Conservation (phyloP, 73 alveolate genomes). For the Tetrahymena borealis region DNA sequence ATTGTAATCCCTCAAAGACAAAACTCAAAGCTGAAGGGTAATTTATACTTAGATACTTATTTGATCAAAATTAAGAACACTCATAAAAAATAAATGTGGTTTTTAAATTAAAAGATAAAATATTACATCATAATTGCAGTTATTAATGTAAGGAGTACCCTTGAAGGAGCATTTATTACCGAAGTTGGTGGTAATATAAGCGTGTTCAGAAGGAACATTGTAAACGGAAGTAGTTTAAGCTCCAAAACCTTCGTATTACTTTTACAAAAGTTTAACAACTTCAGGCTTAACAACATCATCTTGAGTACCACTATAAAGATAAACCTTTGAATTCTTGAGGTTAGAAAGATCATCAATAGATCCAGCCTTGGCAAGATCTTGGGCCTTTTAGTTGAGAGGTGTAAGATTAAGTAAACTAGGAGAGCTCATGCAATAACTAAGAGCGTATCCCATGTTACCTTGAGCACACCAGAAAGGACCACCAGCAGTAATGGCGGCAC, state of each 20-base stretch:
- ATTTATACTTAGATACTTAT: too few relatives aligned
- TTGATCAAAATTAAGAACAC: too few relatives aligned
- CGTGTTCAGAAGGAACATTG: conserved; percentile 36
- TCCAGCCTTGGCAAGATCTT: conserved; percentile 5
- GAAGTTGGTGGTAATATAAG: conserved; percentile 42
- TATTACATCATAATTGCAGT: conserved; percentile 42
- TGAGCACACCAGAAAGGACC: conserved; percentile 58
- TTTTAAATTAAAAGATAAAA: background rate
- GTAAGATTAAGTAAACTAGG: conserved; percentile 4
- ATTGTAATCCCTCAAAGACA: too few relatives aligned
- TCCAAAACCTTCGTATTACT: conserved; percentile 10
- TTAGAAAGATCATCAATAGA: conserved; percentile 2
- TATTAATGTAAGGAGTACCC: conserved; percentile 44
- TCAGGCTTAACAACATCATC: conserved; percentile 24
- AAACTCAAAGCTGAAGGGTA: too few relatives aligned
- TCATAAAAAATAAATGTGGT: too few relatives aligned
- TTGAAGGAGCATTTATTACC: conserved; percentile 19
- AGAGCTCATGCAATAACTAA: conserved; percentile 15
- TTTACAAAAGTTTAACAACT: conserved; percentile 12
- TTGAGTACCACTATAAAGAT: conserved; percentile 28
- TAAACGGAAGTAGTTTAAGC: background rate
- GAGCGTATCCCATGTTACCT: conserved; percentile 5
- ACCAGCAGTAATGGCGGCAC: conserved; percentile 53
- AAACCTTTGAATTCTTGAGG: conserved; percentile 12
- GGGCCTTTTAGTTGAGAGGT: background rate